Conservation (phyloP, 1,284 basidiomycete species). For the Anthracocystis setariae region DNA sequence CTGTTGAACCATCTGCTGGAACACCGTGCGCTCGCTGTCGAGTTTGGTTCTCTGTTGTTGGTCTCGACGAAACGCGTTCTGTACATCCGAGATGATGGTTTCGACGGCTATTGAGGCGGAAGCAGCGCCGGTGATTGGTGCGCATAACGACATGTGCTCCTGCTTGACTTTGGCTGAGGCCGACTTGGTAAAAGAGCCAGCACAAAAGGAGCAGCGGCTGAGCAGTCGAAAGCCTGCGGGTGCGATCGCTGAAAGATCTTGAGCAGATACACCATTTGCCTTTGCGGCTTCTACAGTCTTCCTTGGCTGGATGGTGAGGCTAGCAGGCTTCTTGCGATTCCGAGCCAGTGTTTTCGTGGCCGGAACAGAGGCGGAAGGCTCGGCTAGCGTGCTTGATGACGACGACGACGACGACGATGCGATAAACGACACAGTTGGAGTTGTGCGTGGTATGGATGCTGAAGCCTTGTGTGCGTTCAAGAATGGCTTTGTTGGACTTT, state of each 20-base stretch:
- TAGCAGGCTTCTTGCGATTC: slow-evolving; percentile 6
- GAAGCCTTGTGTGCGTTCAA: neutral
- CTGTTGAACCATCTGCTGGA: slow-evolving; percentile 30
- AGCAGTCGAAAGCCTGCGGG: slow-evolving; percentile 25
- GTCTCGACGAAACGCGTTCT: slow-evolving; percentile 6
- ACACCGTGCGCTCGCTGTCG: slow-evolving; percentile 19
- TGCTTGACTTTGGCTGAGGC: slow-evolving; percentile 20
- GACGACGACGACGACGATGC: slow-evolving; percentile 6
- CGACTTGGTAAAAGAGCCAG: slow-evolving; percentile 29
- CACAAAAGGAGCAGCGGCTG: slow-evolving; percentile 34
- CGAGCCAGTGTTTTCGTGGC: neutral
- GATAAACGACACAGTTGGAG: neutral
- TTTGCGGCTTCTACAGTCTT: slow-evolving; percentile 22
- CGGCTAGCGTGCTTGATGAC: neutral
- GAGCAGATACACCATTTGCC: slow-evolving; percentile 9
- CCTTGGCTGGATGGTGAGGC: slow-evolving; percentile 7
- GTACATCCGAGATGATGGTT: slow-evolving; percentile 14
- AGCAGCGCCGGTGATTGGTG: slow-evolving; percentile 18
- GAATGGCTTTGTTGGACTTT: slow-evolving; percentile 12
- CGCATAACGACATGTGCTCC: slow-evolving; percentile 27
- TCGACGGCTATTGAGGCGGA: slow-evolving; percentile 9
- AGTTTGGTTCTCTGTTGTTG: slow-evolving; percentile 10
- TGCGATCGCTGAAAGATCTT: slow-evolving; percentile 12
- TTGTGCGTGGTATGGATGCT: neutral
- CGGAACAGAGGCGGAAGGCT: neutral